phyloP scores from a whole-genome alignment of 805 yeast genomes.

The Komagataella kurtzmanii region DNA sequence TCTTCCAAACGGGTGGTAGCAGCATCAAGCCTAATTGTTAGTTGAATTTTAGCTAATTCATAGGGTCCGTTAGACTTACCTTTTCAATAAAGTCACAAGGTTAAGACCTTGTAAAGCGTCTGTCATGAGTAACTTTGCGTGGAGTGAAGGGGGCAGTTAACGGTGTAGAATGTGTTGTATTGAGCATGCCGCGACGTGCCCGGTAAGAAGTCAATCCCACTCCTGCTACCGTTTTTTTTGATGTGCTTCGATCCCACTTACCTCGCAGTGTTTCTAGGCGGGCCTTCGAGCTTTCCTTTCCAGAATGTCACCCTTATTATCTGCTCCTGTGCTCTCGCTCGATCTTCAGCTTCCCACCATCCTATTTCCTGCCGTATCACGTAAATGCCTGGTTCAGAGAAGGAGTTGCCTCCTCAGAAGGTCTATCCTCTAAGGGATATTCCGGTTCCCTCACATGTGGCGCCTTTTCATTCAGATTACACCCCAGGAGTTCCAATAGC shows the following conservation, averaged over 20 bases:
- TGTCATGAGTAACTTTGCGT: background rate
- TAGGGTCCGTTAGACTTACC: constrained; percentile 20
- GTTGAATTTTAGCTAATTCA: background rate
- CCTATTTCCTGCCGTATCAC: background rate
- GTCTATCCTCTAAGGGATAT: constrained; percentile 29
- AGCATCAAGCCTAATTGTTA: constrained; percentile 54
- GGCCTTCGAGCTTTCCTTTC: background rate
- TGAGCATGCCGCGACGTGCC: background rate
- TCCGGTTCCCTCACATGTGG: constrained; percentile 21
- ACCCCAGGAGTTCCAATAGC: constrained; percentile 60
- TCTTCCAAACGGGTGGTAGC: constrained; percentile 91
- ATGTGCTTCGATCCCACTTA: background rate
- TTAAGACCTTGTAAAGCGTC: constrained; percentile 56
- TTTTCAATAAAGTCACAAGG: constrained; percentile 63
- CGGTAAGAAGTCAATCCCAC: background rate
- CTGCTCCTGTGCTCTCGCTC: background rate
- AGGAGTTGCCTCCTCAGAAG: constrained; percentile 25
- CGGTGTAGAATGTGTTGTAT: background rate
- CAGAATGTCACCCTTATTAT: background rate
- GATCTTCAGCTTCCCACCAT: background rate
- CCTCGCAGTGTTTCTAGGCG: no score
- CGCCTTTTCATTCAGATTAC: constrained; percentile 37
- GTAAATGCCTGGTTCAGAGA: constrained; percentile 3
- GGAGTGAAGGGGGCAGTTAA: background rate
- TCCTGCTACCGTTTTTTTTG: background rate